These are phyloP conservation scores for Aspergillus floridensis DNA, from an alignment of 2,329 filamentous ascomycete species.

Conservation along the genomic window DNA sequence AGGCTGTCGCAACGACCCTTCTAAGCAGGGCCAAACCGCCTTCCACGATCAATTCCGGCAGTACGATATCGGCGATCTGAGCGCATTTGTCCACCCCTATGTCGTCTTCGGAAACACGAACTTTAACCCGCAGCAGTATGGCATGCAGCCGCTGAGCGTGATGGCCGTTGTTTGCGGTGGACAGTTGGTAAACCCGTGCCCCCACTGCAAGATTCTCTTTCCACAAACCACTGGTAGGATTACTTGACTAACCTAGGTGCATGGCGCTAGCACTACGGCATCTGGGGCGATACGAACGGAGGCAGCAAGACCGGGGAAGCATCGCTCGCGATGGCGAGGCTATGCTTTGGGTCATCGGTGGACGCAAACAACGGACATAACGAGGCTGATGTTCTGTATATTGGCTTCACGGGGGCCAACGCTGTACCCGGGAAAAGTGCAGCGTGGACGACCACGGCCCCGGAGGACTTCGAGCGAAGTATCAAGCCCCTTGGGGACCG, in stretches of 20 bases:
- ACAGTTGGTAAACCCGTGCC: constrained; percentile 40
- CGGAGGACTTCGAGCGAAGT: constrained; percentile 43
- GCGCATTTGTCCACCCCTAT: constrained; percentile 54
- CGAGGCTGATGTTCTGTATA: constrained; percentile 59
- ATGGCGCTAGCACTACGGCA: constrained; percentile 50
- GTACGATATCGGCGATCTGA: constrained; percentile 48
- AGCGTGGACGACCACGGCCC: constrained; percentile 50
- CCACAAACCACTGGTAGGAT: no score
- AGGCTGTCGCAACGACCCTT: constrained; percentile 46
- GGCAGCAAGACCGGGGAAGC: constrained; percentile 57
- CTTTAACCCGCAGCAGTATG: constrained; percentile 44
- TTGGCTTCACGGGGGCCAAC: constrained; percentile 58
- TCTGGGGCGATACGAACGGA: constrained; percentile 63
- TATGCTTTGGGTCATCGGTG: constrained; percentile 54
- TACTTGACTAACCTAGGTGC: neutral
- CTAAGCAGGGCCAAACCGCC: constrained; percentile 44
- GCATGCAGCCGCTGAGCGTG: constrained; percentile 53
- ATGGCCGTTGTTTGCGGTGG: constrained; percentile 56
- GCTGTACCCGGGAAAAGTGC: constrained; percentile 58
- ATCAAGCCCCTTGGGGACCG: constrained; percentile 52
- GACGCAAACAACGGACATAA: constrained; percentile 56
- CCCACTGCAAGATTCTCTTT: neutral
- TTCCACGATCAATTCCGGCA: constrained; percentile 43
- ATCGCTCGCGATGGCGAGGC: constrained; percentile 56
- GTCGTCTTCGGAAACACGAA: constrained; percentile 55